A percentile compares a stretch with the other conserved stretches of the same genome.
Conservation (phyloP, 441 rosid genomes). For the Brassica hybrid region DNA sequence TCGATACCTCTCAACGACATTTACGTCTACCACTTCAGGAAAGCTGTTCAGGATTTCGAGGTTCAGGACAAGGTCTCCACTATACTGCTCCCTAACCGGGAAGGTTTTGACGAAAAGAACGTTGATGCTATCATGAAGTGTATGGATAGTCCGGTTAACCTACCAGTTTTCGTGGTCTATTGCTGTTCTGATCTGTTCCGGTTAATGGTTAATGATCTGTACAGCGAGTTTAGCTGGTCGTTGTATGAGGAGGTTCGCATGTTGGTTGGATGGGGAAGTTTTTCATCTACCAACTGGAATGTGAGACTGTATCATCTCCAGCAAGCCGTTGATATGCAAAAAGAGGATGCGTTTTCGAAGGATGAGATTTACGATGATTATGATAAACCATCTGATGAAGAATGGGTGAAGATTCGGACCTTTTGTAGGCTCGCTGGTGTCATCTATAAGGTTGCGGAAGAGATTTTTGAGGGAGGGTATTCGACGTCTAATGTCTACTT, state of each 20-base stretch:
- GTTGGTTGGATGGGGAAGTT: conserved; percentile 29
- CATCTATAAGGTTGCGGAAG: conserved; percentile 66
- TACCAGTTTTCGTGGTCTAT: conserved; percentile 57
- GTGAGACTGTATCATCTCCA: conserved; percentile 9
- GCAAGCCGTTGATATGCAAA: conserved; percentile 21
- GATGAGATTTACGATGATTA: conserved; percentile 63
- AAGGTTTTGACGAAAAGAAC: conserved; percentile 28
- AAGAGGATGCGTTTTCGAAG: neutral
- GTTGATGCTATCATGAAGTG: conserved; percentile 51
- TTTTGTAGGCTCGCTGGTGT: conserved; percentile 64
- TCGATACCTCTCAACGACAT: conserved; percentile 43
- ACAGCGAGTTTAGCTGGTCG: neutral
- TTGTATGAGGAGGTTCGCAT: conserved; percentile 4
- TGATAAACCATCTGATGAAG: conserved; percentile 72
- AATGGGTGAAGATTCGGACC: conserved; percentile 73
- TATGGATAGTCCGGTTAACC: conserved; percentile 41
- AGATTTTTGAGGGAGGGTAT: conserved; percentile 49
- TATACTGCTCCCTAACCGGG: conserved; percentile 49
- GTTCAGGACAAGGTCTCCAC: conserved; percentile 57
- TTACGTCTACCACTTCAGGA: conserved; percentile 51
- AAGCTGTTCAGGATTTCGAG: conserved; percentile 66
- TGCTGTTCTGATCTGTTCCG: conserved; percentile 71
- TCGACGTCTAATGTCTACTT: conserved; percentile 70
- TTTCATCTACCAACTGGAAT: conserved; percentile 25
- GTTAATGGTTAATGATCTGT: conserved; percentile 62